Evolutionary conservation across 2,329 filamentous ascomycete species (phyloP).

Genomic region (Aureobasidium melanogenum): DNA sequence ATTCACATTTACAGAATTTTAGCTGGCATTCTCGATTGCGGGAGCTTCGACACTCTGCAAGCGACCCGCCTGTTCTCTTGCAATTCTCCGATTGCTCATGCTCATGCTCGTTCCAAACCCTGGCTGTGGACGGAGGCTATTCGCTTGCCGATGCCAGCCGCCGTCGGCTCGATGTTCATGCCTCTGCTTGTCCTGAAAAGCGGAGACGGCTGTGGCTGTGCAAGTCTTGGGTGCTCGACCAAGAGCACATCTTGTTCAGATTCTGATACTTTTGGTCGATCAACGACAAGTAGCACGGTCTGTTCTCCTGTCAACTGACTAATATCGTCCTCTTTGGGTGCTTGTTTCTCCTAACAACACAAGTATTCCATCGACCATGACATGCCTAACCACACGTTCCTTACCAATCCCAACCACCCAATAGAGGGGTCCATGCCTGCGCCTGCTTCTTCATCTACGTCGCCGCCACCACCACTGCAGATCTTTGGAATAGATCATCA

Average conservation of each 20-base stretch:
- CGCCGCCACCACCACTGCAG: constrained; percentile 1
- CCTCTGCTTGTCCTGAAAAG: not conserved
- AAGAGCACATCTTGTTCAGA: not conserved
- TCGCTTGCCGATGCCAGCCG: constrained; percentile 7
- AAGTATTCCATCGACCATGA: not conserved
- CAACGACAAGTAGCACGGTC: not conserved
- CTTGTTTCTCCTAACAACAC: not conserved
- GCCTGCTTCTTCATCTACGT: not conserved
- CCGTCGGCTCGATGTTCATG: not conserved
- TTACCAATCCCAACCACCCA: not conserved
- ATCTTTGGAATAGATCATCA: constrained; percentile 2
- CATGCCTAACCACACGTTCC: not conserved
- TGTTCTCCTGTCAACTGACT: not conserved
- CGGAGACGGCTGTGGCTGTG: constrained; percentile 12
- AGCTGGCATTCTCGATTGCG: not conserved
- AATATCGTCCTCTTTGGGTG: too few relatives aligned
- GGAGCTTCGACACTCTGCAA: not conserved
- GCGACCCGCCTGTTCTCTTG: not conserved
- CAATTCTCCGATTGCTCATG: not conserved
- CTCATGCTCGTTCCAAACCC: not conserved
- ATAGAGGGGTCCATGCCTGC: not conserved
- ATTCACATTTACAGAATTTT: not conserved
- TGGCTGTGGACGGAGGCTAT: not conserved
- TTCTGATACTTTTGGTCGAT: constrained; percentile 2
- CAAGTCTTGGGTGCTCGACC: not conserved